Conservation (phyloP, 306 rosid genomes). For the Ormosia emarginata region DNA sequence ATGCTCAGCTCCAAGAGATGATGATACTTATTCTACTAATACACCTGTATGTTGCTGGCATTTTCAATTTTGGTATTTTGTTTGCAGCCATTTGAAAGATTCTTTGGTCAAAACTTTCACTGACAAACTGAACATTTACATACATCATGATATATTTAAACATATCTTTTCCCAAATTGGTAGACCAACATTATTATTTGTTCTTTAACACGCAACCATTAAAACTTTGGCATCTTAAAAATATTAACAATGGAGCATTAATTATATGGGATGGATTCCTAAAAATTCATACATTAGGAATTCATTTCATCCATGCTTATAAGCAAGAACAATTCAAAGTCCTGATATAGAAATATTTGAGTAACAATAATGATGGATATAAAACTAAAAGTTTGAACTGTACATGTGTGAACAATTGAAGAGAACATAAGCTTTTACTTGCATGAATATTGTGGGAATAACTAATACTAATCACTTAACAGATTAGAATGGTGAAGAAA, state of each 20-base stretch:
- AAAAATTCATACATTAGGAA: not conserved
- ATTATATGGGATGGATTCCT: not conserved
- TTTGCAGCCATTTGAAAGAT: not conserved
- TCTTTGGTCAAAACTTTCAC: not conserved
- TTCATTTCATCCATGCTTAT: not conserved
- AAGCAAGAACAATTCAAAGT: conserved; percentile 3
- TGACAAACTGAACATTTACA: not conserved
- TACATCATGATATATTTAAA: not conserved
- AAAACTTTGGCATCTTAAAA: not conserved
- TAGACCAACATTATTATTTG: not conserved
- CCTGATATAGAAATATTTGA: not conserved
- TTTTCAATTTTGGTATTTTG: not conserved
- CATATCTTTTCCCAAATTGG: not conserved
- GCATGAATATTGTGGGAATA: not conserved
- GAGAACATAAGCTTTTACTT: not conserved
- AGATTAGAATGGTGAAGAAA: not conserved
- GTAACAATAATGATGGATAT: not conserved
- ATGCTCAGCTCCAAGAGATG: not conserved
- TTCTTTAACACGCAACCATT: not conserved
- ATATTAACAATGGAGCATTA: not conserved
- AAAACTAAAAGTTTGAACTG: conserved; percentile 1
- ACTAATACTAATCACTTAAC: not conserved
- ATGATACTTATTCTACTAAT: not conserved
- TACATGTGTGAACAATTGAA: not conserved
- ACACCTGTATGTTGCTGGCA: not conserved